Percentiles rank a stretch among this genome's conserved stretches.
phyloP scores from a whole-genome alignment of 352 stramenopile species.

The Globisporangium recalcitrans region DNA sequence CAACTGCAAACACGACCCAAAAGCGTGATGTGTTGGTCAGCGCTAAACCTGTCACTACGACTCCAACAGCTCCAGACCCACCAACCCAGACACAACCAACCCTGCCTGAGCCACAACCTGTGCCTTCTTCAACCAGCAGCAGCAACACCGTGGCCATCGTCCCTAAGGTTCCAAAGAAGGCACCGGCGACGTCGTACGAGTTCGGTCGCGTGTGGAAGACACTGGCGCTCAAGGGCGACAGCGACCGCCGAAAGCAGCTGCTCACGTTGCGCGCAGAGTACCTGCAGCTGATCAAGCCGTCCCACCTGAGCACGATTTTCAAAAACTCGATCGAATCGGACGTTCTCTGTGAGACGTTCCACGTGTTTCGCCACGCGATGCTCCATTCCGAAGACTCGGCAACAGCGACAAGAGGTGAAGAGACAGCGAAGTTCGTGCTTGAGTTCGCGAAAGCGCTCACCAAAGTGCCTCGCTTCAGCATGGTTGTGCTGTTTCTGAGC shows the following conservation, averaged over 20 bases:
- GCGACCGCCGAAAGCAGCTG: constrained; percentile 22
- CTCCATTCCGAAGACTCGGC: neutral
- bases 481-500: constrained; percentile 79
- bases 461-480: constrained; percentile 63
- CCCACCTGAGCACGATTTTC: constrained; percentile 42
- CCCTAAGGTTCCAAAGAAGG: constrained; percentile 58
- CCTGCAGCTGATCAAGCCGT: constrained; percentile 35
- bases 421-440: constrained; percentile 22
- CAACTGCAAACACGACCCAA: neutral
- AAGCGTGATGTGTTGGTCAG: neutral
- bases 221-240: constrained; percentile 40
- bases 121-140: neutral
- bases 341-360: constrained; percentile 64
- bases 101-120: neutral
- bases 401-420: neutral
- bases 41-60: neutral
- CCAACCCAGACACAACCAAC: neutral
- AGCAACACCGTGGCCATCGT: constrained; percentile 15
- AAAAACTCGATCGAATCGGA: constrained; percentile 76
- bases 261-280: constrained; percentile 44
- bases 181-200: constrained; percentile 69
- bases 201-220: constrained; percentile 78
- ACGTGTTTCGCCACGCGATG: constrained; percentile 31
- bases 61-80: neutral
- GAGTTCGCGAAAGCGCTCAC: constrained; percentile 35